Evolutionary conservation across 768 basidiomycete genomes (phyloP), one percentile per base, ranked within the genome.

Genomic region (Panaeolus cyanescens): DNA sequence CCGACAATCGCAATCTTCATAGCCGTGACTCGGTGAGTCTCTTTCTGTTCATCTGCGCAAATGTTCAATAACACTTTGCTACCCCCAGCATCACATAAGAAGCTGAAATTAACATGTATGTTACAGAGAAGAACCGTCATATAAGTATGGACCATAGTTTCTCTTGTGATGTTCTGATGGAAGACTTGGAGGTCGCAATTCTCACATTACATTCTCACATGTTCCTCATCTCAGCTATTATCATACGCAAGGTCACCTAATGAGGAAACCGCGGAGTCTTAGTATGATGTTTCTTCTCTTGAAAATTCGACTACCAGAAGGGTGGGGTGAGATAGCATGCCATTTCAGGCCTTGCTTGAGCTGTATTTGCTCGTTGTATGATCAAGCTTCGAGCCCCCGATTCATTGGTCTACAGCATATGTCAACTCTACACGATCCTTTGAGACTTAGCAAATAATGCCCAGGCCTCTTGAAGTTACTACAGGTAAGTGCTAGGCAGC

Each of bases 211-310:
- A 50, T 28, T 50, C 45, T 50, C 45, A 50, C 45, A 50, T 50
- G 45, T 9, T 28, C 45, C 19, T 50, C 45, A 25, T 50, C 25
- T 20, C 45, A 28, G 45, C 45, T 50, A 50, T 50, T 50, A 50
- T 50, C 45, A 50, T 25, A 50, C 45, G 45, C 45, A 50, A 50
- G 22, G 25, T 28, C 22, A 50, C 45, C 25, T 50, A 50, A 50
- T 50, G 45, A 50, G 45, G 45, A 50, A 50, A 50, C 45, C 45
- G 45, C 45, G 45, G 45, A 50, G 45, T 50, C 45, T 50, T 42
- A 42, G 19, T 42, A 19, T 42, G 19, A 42, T 42, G 19, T 42
- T 50, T 28, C 45, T 50, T 50, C 45, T 50, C 25, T 50, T 3
- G 22, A 13, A 28, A 25, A 13, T 50, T 50, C 45, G 45, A 50